Evolutionary conservation across 108 stramenopile species (phyloP).

Genomic region (Cyclostephanos invisitatus): DNA sequence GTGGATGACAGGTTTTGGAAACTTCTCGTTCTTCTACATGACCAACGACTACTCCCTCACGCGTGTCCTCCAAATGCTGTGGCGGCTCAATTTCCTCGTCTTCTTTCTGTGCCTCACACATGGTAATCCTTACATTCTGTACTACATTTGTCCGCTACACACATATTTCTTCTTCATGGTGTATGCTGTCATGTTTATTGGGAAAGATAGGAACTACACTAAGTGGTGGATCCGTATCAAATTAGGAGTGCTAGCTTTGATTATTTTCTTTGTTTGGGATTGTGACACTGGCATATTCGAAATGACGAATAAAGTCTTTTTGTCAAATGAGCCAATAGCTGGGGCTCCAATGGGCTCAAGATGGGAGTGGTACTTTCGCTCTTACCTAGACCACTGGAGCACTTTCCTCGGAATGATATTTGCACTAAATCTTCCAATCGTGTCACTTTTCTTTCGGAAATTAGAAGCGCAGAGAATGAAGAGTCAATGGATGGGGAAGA

Average conservation of each 20-base stretch:
- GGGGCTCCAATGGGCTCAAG: constrained; percentile 83
- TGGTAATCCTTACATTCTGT: constrained; percentile 95
- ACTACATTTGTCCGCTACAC: constrained; percentile 98
- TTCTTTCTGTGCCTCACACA: constrained; percentile 88
- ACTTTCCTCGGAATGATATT: constrained; percentile 96
- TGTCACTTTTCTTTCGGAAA: constrained; percentile 83
- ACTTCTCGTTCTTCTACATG: constrained; percentile 95
- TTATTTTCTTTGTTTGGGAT: constrained; percentile 93
- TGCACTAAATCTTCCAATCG: constrained; percentile 91
- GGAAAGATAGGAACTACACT: constrained; percentile 74
- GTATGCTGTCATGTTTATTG: constrained; percentile 87
- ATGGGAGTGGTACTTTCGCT: constrained; percentile 98
- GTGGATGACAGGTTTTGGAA: constrained; percentile 99
- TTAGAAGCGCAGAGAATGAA: constrained; percentile 58
- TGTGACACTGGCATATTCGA: constrained; percentile 74
- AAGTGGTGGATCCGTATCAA: constrained; percentile 91
- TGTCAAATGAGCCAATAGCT: constrained; percentile 70
- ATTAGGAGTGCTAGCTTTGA: constrained; percentile 69
- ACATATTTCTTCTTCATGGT: constrained; percentile 98
- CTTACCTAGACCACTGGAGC: constrained; percentile 94
- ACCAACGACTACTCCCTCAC: constrained; percentile 90
- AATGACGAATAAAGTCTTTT: constrained; percentile 75
- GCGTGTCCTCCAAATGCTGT: constrained; percentile 95
- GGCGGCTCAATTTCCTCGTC: constrained; percentile 97
- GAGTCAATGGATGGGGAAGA: constrained; percentile 68